These are phyloP conservation scores for Lathyrus tuberosus DNA, from an alignment of 306 rosid genomes.

Conservation along the genomic window DNA sequence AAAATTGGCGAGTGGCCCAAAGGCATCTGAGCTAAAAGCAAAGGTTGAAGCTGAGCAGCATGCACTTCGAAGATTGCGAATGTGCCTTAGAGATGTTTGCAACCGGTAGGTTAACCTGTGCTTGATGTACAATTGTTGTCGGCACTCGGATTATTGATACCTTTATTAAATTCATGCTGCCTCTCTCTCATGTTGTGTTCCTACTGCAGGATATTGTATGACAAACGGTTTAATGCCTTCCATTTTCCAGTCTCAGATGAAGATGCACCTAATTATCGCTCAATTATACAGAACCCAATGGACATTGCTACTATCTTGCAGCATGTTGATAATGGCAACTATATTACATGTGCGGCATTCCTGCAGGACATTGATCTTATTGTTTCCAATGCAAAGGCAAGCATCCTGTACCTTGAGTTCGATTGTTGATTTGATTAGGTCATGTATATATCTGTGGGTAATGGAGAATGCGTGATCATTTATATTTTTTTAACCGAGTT, in stretches of 20 bases:
- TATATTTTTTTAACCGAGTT: slow-evolving; percentile 17
- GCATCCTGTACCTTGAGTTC: slow-evolving; percentile 27
- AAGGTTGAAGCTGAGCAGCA: slow-evolving; percentile 95
- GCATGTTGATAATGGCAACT: slow-evolving; percentile 88
- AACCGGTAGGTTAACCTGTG: slow-evolving; percentile 66
- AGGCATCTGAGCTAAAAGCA: slow-evolving; percentile 89
- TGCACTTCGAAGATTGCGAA: slow-evolving; percentile 93
- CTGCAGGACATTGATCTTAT: slow-evolving; percentile 86
- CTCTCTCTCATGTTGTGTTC: slow-evolving; percentile 15
- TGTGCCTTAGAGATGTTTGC: slow-evolving; percentile 99
- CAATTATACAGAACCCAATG: slow-evolving; percentile 91
- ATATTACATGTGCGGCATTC: slow-evolving; percentile 73
- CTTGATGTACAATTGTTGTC: slow-evolving; percentile 15
- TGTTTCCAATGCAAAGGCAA: slow-evolving; percentile 91
- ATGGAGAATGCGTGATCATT: slow-evolving; percentile 19
- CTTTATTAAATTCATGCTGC: slow-evolving; percentile 22
- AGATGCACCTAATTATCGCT: slow-evolving; percentile 95
- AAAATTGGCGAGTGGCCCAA: slow-evolving; percentile 80
- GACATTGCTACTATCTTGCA: slow-evolving; percentile 86
- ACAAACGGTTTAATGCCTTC: slow-evolving; percentile 89
- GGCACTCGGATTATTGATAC: slow-evolving; percentile 3
- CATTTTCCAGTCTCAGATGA: slow-evolving; percentile 94
- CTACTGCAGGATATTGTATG: slow-evolving; percentile 79
- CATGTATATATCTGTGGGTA: neutral
- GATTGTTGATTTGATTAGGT: slow-evolving; percentile 4